phyloP scores from a whole-genome alignment of 2,329 filamentous ascomycete genomes.

The Tricladium varicosporioides region DNA sequence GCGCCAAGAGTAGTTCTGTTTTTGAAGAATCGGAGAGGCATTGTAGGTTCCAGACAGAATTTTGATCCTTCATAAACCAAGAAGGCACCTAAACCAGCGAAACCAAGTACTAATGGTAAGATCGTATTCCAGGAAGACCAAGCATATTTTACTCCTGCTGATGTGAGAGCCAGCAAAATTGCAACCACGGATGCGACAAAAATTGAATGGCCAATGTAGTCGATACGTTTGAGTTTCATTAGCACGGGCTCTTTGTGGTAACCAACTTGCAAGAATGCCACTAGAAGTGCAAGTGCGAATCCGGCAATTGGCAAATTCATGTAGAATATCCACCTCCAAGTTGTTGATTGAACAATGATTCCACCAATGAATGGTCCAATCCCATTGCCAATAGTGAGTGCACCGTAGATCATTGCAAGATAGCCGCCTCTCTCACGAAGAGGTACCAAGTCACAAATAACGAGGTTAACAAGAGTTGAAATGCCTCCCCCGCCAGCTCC shows the following conservation, averaged over 20 bases:
- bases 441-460: conserved; percentile 67
- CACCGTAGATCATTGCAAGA: conserved; percentile 41
- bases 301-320: conserved; percentile 1
- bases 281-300: neutral
- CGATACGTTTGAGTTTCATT: neutral
- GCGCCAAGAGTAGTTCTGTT: neutral
- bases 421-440: conserved; percentile 47
- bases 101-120: conserved; percentile 1
- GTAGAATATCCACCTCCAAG: conserved; percentile 1
- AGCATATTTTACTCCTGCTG: neutral
- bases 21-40: conserved; percentile 3
- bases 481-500: conserved; percentile 63
- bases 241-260: neutral
- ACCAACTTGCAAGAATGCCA: neutral
- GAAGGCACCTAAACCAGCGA: neutral
- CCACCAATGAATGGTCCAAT: conserved; percentile 41
- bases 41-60: conserved; percentile 5
- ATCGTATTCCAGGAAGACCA: conserved; percentile 4
- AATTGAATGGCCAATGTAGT: conserved; percentile 1
- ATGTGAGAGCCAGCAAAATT: neutral
- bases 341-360: neutral
- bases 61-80: neutral
- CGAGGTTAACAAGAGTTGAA: conserved; percentile 56
- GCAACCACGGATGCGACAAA: neutral
- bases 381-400: conserved; percentile 42